Percentiles rank a stretch among this genome's conserved stretches.
Conservation (phyloP, 352 stramenopile genomes). For the Phytophthora ramorum region DNA sequence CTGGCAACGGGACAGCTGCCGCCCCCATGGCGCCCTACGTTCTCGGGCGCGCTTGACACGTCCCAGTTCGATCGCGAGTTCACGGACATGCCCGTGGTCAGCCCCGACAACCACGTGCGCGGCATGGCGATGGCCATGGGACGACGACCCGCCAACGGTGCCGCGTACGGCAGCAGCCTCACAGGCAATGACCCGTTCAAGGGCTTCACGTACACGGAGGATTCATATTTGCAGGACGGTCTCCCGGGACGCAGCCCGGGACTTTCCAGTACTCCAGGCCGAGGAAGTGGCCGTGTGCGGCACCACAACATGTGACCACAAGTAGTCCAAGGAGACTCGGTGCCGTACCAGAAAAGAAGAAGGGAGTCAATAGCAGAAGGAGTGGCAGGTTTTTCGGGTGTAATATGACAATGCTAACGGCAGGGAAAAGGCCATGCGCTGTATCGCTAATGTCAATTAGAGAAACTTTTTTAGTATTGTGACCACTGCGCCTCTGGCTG, state of each 20-base stretch:
- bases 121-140: constrained; percentile 63
- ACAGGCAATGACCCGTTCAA: constrained; percentile 82
- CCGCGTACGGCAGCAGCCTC: constrained; percentile 56
- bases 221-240: constrained; percentile 76
- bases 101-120: constrained; percentile 82
- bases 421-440: constrained; percentile 6
- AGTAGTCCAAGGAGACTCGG: not conserved
- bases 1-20: constrained; percentile 66
- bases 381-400: constrained; percentile 14
- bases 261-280: constrained; percentile 4
- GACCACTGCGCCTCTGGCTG: too few relatives aligned
- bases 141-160: constrained; percentile 45
- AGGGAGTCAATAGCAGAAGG: constrained; percentile 30
- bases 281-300: constrained; percentile 33
- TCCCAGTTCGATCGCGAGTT: constrained; percentile 98
- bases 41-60: constrained; percentile 95
- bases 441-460: constrained; percentile 9
- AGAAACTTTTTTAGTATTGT: constrained; percentile 20
- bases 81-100: constrained; percentile 96
- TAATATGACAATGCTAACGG: constrained; percentile 22
- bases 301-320: constrained; percentile 45
- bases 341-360: constrained; percentile 19
- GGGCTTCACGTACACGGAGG: constrained; percentile 88
- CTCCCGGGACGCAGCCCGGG: constrained; percentile 41
- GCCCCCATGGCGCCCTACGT: constrained; percentile 93